Conservation (phyloP, 2,329 filamentous ascomycete species). For the Alternaria sp. region DNA sequence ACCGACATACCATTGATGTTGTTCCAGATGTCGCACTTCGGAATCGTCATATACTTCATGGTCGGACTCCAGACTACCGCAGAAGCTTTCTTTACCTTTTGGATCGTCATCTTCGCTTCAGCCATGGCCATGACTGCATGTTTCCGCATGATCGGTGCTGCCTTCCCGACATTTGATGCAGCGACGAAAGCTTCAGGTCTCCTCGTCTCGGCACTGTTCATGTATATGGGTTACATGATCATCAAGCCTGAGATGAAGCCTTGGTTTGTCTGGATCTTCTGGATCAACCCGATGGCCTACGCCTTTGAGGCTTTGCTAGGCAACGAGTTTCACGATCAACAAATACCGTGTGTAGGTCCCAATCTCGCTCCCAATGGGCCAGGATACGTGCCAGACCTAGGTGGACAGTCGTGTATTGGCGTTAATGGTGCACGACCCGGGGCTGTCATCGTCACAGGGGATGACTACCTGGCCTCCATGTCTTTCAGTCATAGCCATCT, state of each 20-base stretch:
- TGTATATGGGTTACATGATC: constrained; percentile 63
- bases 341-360: constrained; percentile 60
- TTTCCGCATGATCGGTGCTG: constrained; percentile 75
- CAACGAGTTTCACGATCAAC: constrained; percentile 73
- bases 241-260: constrained; percentile 67
- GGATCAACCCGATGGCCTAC: constrained; percentile 77
- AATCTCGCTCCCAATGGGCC: constrained; percentile 58
- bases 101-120: constrained; percentile 65
- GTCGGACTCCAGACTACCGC: constrained; percentile 73
- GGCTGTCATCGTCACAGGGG: constrained; percentile 58
- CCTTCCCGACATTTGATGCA: constrained; percentile 66
- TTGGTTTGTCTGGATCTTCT: constrained; percentile 84
- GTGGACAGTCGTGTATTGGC: constrained; percentile 61
- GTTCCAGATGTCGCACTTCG: constrained; percentile 65
- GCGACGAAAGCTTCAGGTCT: constrained; percentile 59
- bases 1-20: constrained; percentile 61
- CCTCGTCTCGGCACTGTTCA: constrained; percentile 61
- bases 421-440: constrained; percentile 62
- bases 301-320: constrained; percentile 77
- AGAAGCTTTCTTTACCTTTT: constrained; percentile 80
- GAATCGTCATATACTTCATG: constrained; percentile 78
- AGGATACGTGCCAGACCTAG: constrained; percentile 51
- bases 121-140: constrained; percentile 71
- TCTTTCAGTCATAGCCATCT: constrained; percentile 41
- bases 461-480: constrained; percentile 62